Evolutionary conservation across 345 rosid species (phyloP).

Genomic region (Corchorus capsularis): DNA sequence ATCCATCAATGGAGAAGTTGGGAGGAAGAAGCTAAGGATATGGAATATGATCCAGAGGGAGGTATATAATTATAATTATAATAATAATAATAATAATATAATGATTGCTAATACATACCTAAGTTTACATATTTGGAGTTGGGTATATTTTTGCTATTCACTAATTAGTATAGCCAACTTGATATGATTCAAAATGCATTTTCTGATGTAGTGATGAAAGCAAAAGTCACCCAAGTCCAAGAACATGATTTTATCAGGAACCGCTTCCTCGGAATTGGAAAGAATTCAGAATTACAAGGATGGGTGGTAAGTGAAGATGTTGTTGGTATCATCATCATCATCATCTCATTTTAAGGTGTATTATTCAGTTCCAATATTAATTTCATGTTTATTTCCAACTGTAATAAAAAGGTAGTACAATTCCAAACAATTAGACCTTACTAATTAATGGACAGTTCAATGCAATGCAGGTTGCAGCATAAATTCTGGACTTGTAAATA

Average conservation of each 20-base stretch:
- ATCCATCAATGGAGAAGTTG: slow-evolving; percentile 65
- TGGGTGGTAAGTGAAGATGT: slow-evolving; percentile 63
- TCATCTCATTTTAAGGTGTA: neutral
- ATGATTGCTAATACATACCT: too few species aligned
- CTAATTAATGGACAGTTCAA: neutral
- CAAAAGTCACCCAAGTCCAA: slow-evolving; percentile 49
- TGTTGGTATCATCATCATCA: neutral
- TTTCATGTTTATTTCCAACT: neutral
- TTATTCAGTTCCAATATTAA: too few species aligned
- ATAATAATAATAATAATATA: too few species aligned
- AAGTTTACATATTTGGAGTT: too few species aligned
- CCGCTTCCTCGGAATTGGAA: slow-evolving; percentile 69
- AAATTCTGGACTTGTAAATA: neutral
- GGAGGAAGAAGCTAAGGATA: slow-evolving; percentile 47
- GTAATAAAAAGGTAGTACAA: neutral
- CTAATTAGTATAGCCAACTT: neutral
- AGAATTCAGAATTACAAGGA: slow-evolving; percentile 45
- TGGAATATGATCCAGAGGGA: slow-evolving; percentile 31
- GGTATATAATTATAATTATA: too few species aligned
- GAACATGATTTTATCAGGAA: slow-evolving; percentile 57
- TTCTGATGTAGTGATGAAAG: neutral
- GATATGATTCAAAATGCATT: neutral
- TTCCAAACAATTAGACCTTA: neutral
- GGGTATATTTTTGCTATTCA: too few species aligned
- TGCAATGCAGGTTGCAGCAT: neutral